A percentile compares a stretch with the other conserved stretches of the same genome.
These are phyloP conservation scores for Xylariaceae sp. DNA, from an alignment of 2,329 filamentous ascomycete genomes.

Conservation along the genomic window DNA sequence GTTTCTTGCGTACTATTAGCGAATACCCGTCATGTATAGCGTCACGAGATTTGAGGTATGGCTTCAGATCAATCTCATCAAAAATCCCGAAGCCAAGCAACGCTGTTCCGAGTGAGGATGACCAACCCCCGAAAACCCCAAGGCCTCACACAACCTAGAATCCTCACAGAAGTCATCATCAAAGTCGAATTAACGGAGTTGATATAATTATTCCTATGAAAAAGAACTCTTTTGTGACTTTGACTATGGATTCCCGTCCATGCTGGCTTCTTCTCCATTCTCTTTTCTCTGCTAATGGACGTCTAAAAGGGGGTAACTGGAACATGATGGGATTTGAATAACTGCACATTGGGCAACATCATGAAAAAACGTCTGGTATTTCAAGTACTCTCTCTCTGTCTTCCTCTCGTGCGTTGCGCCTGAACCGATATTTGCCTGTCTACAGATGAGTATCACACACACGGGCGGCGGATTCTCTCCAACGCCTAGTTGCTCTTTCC, in stretches of 20 bases:
- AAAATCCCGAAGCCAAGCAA: background rate
- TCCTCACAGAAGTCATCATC: too few species aligned
- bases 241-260: slow-evolving; percentile 7
- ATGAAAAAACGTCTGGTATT: slow-evolving; percentile 3
- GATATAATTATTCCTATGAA: slow-evolving; percentile 10
- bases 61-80: background rate
- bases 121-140: too few species aligned
- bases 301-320: slow-evolving; percentile 4
- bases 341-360: slow-evolving; percentile 2
- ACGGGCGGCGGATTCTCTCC: slow-evolving; percentile 3
- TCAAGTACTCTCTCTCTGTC: background rate
- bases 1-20: background rate
- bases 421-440: slow-evolving; percentile 1
- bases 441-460: slow-evolving; percentile 8
- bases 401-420: background rate
- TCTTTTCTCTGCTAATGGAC: slow-evolving; percentile 2
- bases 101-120: background rate
- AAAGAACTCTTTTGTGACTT: background rate
- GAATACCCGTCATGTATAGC: background rate
- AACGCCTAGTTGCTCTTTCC: slow-evolving; percentile 5
- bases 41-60: background rate
- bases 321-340: background rate
- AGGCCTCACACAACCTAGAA: too few species aligned
- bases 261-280: slow-evolving; percentile 5
- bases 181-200: background rate